Evolutionary conservation across 2,329 filamentous ascomycete genomes (phyloP).

Genomic region (Cytospora piceicola): DNA sequence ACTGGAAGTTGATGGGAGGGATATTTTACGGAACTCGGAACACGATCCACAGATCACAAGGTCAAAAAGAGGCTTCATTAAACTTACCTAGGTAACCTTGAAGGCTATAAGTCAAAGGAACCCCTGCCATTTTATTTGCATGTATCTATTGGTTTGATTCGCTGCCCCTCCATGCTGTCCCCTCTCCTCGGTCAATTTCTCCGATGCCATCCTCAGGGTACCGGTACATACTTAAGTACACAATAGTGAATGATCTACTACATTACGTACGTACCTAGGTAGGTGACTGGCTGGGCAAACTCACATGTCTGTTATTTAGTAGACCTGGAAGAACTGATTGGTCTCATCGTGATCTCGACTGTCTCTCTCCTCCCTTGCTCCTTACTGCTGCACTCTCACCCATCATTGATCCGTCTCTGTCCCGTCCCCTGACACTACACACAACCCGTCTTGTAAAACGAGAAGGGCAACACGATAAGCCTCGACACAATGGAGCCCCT

Average conservation of each 20-base stretch:
- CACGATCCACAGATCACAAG: background rate
- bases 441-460: background rate
- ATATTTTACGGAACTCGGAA: background rate
- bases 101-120: background rate
- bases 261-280: too few relatives aligned
- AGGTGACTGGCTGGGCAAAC: background rate
- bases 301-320: background rate
- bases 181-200: slow-evolving; percentile 27
- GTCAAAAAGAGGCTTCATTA: background rate
- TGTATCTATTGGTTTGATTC: background rate
- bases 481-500: slow-evolving; percentile 57
- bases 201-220: slow-evolving; percentile 16
- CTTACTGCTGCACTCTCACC: background rate
- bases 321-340: background rate
- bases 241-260: background rate
- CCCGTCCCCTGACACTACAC: background rate
- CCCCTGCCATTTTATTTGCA: background rate
- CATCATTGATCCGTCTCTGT: background rate
- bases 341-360: background rate
- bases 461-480: background rate
- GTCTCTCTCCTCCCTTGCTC: background rate
- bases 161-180: slow-evolving; percentile 12
- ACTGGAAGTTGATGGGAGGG: background rate
- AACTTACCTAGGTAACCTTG: too few relatives aligned
- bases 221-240: too few relatives aligned